These are phyloP conservation scores for Cercis canadensis DNA, from an alignment of 306 rosid species.

Conservation along the genomic window DNA sequence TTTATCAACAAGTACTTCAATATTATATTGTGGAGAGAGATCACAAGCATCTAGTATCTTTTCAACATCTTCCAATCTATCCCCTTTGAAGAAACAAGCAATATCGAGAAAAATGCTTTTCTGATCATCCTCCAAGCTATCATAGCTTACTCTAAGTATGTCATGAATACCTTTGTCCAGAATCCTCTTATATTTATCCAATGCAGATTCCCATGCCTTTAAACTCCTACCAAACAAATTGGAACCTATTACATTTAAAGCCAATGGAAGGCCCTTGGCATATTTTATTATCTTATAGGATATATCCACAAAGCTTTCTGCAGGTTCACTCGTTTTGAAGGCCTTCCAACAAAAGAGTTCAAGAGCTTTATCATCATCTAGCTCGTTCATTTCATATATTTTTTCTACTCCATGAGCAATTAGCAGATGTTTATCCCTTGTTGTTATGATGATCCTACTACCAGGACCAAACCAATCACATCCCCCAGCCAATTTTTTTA, in stretches of 20 bases:
- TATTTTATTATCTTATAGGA: no score
- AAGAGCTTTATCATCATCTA: no score
- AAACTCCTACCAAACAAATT: background rate
- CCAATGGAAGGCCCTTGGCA: background rate
- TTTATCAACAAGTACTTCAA: background rate
- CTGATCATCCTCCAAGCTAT: background rate
- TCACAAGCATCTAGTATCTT: background rate
- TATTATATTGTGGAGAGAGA: background rate
- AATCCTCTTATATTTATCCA: conserved; percentile 4
- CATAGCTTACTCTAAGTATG: conserved; percentile 27
- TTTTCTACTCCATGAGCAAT: background rate
- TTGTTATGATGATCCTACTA: conserved; percentile 29
- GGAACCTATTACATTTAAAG: conserved; percentile 23
- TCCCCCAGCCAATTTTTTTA: conserved; percentile 25
- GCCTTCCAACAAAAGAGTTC: no score
- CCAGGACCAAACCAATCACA: conserved; percentile 32
- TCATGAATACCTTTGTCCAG: conserved; percentile 1
- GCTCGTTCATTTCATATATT: no score
- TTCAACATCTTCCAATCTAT: conserved; percentile 15
- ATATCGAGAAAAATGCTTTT: conserved; percentile 24
- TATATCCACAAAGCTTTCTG: no score
- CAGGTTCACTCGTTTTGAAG: no score
- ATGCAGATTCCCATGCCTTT: conserved; percentile 17
- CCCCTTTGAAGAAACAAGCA: conserved; percentile 34
- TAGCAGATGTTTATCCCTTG: conserved; percentile 32